Conservation (phyloP, 805 yeast species). For the Wickerhamomyces bisporus region DNA sequence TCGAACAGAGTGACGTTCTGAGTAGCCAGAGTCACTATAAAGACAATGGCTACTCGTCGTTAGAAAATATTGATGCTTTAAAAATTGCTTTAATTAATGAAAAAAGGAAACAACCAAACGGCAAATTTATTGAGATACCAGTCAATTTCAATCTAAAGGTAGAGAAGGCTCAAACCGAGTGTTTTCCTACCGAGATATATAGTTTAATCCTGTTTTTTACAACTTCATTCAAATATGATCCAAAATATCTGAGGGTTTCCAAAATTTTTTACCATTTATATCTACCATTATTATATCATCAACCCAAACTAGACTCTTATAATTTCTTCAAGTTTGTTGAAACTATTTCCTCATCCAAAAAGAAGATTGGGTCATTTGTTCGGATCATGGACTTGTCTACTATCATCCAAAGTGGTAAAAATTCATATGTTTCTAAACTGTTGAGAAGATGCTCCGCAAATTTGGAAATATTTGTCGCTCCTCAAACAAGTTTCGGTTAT, state of each 20-base stretch:
- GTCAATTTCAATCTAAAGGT: conserved; percentile 3
- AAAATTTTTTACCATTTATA: conserved; percentile 55
- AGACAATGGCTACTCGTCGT: background rate
- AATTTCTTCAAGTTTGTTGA: conserved; percentile 75
- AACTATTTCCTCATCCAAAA: conserved; percentile 46
- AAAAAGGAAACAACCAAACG: conserved; percentile 3
- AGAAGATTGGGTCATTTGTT: conserved; percentile 52
- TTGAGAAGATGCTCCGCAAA: conserved; percentile 68
- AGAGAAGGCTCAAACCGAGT: conserved; percentile 2
- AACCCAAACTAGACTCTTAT: conserved; percentile 57
- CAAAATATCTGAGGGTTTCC: conserved; percentile 55
- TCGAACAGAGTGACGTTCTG: conserved; percentile 39
- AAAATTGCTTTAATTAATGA: conserved; percentile 26
- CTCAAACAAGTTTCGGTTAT: conserved; percentile 91
- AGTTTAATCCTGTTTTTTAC: conserved; percentile 21
- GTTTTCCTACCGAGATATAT: conserved; percentile 24
- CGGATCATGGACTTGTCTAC: conserved; percentile 65
- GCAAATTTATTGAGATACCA: conserved; percentile 12
- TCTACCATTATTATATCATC: conserved; percentile 58
- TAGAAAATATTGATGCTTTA: background rate
- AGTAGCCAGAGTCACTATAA: background rate
- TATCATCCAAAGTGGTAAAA: conserved; percentile 87
- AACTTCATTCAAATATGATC: conserved; percentile 30
- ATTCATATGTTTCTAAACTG: conserved; percentile 80
- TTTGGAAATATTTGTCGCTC: conserved; percentile 73